Percentiles rank a stretch among this genome's conserved stretches.
Conservation (phyloP, 768 basidiomycete species). For the Phaeolepiota aurea region DNA sequence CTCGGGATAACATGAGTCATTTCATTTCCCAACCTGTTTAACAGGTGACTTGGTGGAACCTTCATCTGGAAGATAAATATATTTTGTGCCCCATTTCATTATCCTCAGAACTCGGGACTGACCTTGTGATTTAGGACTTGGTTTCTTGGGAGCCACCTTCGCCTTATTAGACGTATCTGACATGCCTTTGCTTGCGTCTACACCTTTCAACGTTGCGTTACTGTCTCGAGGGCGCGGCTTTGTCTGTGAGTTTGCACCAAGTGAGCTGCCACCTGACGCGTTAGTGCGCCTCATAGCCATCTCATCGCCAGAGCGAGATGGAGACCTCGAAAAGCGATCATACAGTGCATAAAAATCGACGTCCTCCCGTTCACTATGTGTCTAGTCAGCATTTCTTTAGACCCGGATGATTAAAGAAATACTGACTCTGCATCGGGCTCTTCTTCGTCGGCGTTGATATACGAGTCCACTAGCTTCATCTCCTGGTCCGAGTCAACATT, state of each 20-base stretch:
- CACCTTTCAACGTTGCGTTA: background rate
- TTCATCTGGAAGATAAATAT: background rate
- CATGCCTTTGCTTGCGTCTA: too few species aligned
- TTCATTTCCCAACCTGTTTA: background rate
- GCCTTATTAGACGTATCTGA: background rate
- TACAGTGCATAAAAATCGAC: background rate
- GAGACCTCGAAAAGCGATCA: background rate
- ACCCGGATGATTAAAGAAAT: background rate
- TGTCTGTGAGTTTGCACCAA: background rate
- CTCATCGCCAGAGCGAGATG: background rate
- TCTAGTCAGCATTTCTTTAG: background rate
- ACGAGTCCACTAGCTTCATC: background rate
- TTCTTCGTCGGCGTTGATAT: background rate
- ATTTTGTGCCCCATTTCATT: background rate
- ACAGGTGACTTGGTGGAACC: background rate
- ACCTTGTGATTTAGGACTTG: background rate
- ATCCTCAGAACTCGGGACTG: background rate
- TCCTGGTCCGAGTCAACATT: background rate
- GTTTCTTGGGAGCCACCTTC: background rate
- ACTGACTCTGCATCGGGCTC: background rate
- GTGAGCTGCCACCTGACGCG: background rate
- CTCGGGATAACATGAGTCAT: too few species aligned
- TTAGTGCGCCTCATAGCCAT: background rate
- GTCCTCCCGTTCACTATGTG: background rate
- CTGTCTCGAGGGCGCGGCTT: background rate